Percentiles rank a stretch among this genome's conserved stretches.
phyloP scores from a whole-genome alignment of 305 asterid genomes.

The Nicotiana rustica region DNA sequence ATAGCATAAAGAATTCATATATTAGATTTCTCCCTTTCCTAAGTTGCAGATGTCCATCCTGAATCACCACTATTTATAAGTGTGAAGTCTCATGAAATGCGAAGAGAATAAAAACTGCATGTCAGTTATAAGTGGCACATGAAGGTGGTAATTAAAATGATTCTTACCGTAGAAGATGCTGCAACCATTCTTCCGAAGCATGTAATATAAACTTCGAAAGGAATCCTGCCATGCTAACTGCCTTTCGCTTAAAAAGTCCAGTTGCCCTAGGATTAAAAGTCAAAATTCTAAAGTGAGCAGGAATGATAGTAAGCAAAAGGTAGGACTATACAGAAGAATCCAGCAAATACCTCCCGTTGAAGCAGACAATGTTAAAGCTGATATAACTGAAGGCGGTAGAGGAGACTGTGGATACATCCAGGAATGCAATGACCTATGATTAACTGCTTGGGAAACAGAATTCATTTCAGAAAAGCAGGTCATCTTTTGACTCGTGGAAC shows the following conservation, averaged over 20 bases:
- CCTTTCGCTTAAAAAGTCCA: conserved; percentile 77
- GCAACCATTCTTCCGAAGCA: conserved; percentile 80
- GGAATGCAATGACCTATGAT: conserved; percentile 56
- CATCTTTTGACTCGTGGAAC: conserved; percentile 43
- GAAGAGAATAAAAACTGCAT: conserved; percentile 11
- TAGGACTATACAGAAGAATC: conserved; percentile 36
- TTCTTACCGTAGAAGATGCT: conserved; percentile 81
- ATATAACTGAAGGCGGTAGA: conserved; percentile 76
- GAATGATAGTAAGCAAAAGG: conserved; percentile 20
- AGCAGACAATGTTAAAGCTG: conserved; percentile 69
- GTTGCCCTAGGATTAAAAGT: conserved; percentile 54
- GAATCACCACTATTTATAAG: neutral
- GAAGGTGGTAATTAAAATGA: conserved; percentile 26
- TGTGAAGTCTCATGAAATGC: neutral
- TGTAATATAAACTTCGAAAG: conserved; percentile 87
- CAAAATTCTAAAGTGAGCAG: neutral
- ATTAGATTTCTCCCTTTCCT: neutral
- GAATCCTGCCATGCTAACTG: conserved; percentile 91
- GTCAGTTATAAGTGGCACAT: conserved; percentile 34
- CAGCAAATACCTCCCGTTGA: conserved; percentile 65
- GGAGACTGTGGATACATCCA: conserved; percentile 95
- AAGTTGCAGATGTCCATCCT: neutral
- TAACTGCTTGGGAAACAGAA: conserved; percentile 46
- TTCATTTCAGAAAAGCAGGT: conserved; percentile 49
- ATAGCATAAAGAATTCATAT: neutral